A percentile compares a stretch with the other conserved stretches of the same genome.
Evolutionary conservation across 2,329 filamentous ascomycete species (phyloP).

Genomic region (Aspergillus candidus): DNA sequence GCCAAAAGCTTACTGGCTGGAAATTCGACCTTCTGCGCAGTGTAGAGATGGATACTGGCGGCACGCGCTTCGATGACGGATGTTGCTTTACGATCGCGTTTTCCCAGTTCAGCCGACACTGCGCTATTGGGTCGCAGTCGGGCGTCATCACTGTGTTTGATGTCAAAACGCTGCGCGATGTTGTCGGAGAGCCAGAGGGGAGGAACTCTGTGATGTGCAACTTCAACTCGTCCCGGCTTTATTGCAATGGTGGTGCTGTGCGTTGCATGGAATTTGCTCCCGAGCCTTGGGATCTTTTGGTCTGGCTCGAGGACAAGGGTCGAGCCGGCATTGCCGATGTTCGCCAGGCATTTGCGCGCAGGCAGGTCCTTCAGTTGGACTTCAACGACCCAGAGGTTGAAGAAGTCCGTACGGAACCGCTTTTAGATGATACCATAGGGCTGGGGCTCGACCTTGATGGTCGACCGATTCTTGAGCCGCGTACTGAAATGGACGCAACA

Average conservation of each 20-base stretch:
- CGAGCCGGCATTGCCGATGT: conserved; percentile 44
- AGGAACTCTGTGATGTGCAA: conserved; percentile 57
- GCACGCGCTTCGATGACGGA: conserved; percentile 34
- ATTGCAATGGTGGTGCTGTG: conserved; percentile 68
- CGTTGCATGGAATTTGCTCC: conserved; percentile 90
- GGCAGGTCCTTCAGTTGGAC: conserved; percentile 39
- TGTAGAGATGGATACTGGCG: conserved; percentile 35
- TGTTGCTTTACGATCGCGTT: conserved; percentile 46
- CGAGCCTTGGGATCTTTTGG: conserved; percentile 79
- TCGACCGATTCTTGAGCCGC: conserved; percentile 11
- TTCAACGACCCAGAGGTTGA: conserved; percentile 28
- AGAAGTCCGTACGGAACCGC: conserved; percentile 27
- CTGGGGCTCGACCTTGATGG: conserved; percentile 20
- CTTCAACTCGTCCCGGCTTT: conserved; percentile 71
- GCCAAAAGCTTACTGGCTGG: conserved; percentile 34
- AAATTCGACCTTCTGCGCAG: conserved; percentile 36
- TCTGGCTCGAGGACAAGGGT: conserved; percentile 83
- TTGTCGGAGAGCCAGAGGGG: conserved; percentile 16
- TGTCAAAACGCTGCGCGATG: conserved; percentile 26
- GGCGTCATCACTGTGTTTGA: conserved; percentile 45
- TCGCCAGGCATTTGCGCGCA: conserved; percentile 40
- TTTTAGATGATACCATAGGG: conserved; percentile 22
- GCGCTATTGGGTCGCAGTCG: conserved; percentile 46
- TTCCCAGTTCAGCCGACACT: conserved; percentile 44
- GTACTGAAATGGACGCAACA: conserved; percentile 17